Base-by-base conservation (phyloP, 139 green algal genomes). In the Volvox reticuliferus region DNA sequence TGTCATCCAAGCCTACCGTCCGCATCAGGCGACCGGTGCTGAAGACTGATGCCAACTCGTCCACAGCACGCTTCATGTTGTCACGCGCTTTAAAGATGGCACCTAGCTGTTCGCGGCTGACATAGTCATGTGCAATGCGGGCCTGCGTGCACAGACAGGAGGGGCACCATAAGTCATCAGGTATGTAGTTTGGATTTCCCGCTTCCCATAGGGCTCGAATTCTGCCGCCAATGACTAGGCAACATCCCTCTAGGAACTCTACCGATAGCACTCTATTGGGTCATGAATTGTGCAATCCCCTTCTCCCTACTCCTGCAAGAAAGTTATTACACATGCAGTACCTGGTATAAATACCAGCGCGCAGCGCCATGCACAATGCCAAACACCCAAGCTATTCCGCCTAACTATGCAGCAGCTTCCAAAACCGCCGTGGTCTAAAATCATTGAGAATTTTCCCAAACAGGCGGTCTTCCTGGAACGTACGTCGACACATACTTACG, bases 81-180 rank as follows among this genome's bases (percentile, higher is more conserved):
- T 63, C 63, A 17, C 90, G 90, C n/a, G 90, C 90, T 33, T 88
- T 73, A 73, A 93, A 93, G 77, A 93, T 93, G 26, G 65, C 77
- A 24, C 77, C 84, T 78, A 93, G 67, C 62, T 90, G 80, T 67
- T 93, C 90, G 24, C 69, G 83, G 35, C 35, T 90, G 65, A 93
- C 68, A 67, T 90, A 93, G 50, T 93, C 84, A 30, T 67, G 36
- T 12, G 35, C 26, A 16, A 93, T 22, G 33, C 32, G 76, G 16
- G 37, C 37, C 83, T 90, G 80, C 28, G 6, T 55, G 44, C 44
- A 28, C 28, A 24, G 16, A 36, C 73, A 36, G 16, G 37, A 36
- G 16, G 37, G 28, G 73, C 12, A 55, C 44, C 44, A 9, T 55
- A 55, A 55, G 44, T 55, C 44, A 9, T 9, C 44, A 9, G 44